phyloP scores from a whole-genome alignment of 2,329 filamentous ascomycete species.

The Dactylellina parvicollis region DNA sequence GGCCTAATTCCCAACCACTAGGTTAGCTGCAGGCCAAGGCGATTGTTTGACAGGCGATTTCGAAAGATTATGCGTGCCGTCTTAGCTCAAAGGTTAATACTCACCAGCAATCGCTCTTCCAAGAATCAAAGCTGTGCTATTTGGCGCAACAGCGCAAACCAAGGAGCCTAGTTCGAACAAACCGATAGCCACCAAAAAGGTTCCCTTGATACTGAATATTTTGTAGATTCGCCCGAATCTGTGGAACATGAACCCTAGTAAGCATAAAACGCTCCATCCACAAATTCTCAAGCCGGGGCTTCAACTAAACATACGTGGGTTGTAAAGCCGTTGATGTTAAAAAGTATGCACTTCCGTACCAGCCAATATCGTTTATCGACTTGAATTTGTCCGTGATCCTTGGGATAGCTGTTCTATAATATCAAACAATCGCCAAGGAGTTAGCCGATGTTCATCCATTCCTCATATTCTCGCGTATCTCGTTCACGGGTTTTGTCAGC shows the following conservation, averaged over 20 bases:
- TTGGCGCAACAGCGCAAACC: slow-evolving; percentile 67
- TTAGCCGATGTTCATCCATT: slow-evolving; percentile 45
- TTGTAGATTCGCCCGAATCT: slow-evolving; percentile 67
- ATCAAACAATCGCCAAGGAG: slow-evolving; percentile 27
- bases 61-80: no score
- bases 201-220: slow-evolving; percentile 65
- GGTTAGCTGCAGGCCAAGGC: no score
- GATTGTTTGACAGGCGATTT: no score
- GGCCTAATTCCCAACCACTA: slow-evolving; percentile 59
- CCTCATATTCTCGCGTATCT: slow-evolving; percentile 42
- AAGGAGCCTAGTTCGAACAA: slow-evolving; percentile 63
- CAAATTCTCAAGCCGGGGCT: neutral
- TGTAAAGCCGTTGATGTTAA: slow-evolving; percentile 54
- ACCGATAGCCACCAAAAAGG: slow-evolving; percentile 62
- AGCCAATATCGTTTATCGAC: slow-evolving; percentile 58
- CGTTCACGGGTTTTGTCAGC: neutral
- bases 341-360: slow-evolving; percentile 59
- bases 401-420: slow-evolving; percentile 60
- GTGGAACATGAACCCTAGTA: slow-evolving; percentile 65
- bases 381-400: slow-evolving; percentile 62
- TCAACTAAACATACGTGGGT: slow-evolving; percentile 57
- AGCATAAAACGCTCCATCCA: slow-evolving; percentile 59
- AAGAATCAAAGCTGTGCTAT: slow-evolving; percentile 65
- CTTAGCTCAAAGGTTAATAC: slow-evolving; percentile 56
- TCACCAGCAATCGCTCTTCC: slow-evolving; percentile 67